These are phyloP conservation scores for Eutrema salsugineum DNA, from an alignment of 441 rosid species.

Conservation along the genomic window DNA sequence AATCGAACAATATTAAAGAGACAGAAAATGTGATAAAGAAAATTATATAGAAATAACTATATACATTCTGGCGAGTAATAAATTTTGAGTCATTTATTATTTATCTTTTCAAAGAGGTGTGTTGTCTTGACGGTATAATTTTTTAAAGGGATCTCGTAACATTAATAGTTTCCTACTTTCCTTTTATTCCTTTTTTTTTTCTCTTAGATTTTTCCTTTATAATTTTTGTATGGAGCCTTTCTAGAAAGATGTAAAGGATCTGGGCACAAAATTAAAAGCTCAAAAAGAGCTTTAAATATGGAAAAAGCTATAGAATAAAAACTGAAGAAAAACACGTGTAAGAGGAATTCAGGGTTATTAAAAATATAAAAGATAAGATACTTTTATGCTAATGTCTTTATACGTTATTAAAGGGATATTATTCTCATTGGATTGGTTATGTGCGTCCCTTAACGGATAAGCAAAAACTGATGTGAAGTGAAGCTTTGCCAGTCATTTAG, in stretches of 20 bases:
- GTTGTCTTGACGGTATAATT: not conserved
- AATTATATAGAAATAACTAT: not conserved
- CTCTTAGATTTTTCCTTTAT: not conserved
- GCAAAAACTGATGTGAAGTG: slow-evolving; percentile 17
- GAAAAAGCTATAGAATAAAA: slow-evolving; percentile 15
- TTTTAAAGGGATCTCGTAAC: not conserved
- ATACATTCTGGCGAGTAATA: not conserved
- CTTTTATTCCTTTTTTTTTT: too few species aligned
- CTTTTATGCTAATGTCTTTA: not conserved
- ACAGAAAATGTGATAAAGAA: not conserved
- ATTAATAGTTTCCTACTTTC: too few species aligned
- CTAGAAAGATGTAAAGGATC: slow-evolving; percentile 17
- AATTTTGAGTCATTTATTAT: slow-evolving; percentile 16
- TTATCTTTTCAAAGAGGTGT: slow-evolving; percentile 21
- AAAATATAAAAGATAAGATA: not conserved
- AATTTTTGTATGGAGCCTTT: not conserved
- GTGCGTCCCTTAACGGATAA: slow-evolving; percentile 26
- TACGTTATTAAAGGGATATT: not conserved
- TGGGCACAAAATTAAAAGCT: slow-evolving; percentile 14
- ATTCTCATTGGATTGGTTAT: slow-evolving; percentile 17
- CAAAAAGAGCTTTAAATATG: slow-evolving; percentile 8
- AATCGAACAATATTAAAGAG: not conserved
- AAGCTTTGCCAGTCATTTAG: slow-evolving; percentile 13
- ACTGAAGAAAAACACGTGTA: slow-evolving; percentile 22
- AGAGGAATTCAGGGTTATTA: not conserved